These are phyloP conservation scores for Plasmodium berghei DNA, from an alignment of 169 alveolate species.

Conservation along the genomic window DNA sequence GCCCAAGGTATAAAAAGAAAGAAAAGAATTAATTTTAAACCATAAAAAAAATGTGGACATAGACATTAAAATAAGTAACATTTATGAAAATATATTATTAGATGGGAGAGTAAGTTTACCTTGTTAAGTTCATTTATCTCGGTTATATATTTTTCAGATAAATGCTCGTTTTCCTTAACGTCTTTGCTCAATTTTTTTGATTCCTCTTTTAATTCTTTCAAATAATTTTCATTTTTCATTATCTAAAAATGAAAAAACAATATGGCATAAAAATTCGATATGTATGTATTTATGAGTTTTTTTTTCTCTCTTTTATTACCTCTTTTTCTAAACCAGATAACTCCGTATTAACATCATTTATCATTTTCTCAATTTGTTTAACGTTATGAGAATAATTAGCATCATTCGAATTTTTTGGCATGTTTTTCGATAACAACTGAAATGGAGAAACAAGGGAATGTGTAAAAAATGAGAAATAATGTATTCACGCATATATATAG, in stretches of 20 bases:
- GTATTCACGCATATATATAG: not conserved
- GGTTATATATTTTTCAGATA: conserved; percentile 29
- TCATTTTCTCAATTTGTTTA: conserved; percentile 73
- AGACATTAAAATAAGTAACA: not conserved
- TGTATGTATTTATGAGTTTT: not conserved
- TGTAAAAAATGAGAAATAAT: not conserved
- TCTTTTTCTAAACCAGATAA: conserved; percentile 64
- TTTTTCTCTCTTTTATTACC: conserved; percentile 12
- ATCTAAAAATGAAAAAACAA: conserved; percentile 7
- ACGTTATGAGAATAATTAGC: conserved; percentile 69
- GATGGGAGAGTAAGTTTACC: conserved; percentile 6
- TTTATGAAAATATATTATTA: not conserved
- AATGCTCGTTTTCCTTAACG: conserved; percentile 21
- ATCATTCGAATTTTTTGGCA: conserved; percentile 38
- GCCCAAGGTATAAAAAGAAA: not conserved
- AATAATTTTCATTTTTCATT: conserved; percentile 64
- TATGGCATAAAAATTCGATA: not conserved
- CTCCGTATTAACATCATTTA: conserved; percentile 55
- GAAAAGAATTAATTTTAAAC: not conserved
- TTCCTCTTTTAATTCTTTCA: conserved; percentile 57
- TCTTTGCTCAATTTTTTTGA: conserved; percentile 30
- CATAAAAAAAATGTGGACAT: not conserved
- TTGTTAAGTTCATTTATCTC: conserved; percentile 58
- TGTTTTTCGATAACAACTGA: conserved; percentile 47
- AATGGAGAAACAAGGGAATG: conserved; percentile 4